Evolutionary conservation across 257 asterid genomes (phyloP), one percentile per base, ranked within the genome.

Genomic region (Plectranthus barbatus): DNA sequence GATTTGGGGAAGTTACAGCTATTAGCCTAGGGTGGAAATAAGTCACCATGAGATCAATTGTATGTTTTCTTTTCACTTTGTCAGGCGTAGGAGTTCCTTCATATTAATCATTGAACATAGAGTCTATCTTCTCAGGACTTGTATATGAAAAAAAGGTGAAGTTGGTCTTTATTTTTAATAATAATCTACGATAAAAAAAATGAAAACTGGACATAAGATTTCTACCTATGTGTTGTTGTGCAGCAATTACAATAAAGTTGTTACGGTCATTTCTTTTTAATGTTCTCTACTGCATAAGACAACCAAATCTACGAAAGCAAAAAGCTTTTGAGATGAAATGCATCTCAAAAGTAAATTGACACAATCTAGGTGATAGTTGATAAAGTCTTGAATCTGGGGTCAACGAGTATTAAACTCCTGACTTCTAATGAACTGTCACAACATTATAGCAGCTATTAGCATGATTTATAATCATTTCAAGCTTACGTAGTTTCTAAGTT

Each of bases 401-500:
- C 17, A 12, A 26, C 59, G 49, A 44, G 24, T 41, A 26, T 56
- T 57, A 48, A 36, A 31, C 37, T 36, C 14, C 76, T 18, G 52
- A 56, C 60, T 17, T 45, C 14, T 7, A 4, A 44, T 58, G 50
- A 41, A 51, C 12, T 48, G 58, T 57, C 65, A 54, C 34, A 26
- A 3, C 9, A 14, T 31, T 21, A 12, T 58, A 21, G 21, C 10
- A 50, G 11, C 54, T 42, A 31, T 23, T 57, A 62, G 60, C 45
- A 23, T 18, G 33, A 9, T 72, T 72, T 44, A 21, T 58, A 66
- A 46, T 10, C 46, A 15, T 70, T 20, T 23, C 13, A 53, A 46
- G 46, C 50, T 36, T 52, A 56, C 50, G 23, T 67, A 59, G 51
- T 67, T 68, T 26, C 51, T 45, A 56, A 40, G 56, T 15, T 70